phyloP scores from a whole-genome alignment of 345 rosid genomes.

The Litchi chinensis region DNA sequence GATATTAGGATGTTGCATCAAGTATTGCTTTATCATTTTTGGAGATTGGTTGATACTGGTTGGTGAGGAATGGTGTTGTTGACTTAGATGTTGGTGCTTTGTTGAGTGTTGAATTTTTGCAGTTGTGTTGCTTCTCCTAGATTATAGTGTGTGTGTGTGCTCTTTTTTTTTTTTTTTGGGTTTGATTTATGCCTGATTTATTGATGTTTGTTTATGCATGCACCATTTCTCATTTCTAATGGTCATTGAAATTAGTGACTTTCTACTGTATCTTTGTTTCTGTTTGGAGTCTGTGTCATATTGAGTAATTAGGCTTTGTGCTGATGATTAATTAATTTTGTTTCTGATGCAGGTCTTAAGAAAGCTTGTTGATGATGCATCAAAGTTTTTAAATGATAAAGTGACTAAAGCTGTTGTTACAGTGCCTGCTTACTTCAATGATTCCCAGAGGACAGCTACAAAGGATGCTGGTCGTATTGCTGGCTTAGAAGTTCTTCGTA shows the following conservation, averaged over 20 bases:
- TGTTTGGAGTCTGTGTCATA: background rate
- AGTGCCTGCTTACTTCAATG: constrained; percentile 85
- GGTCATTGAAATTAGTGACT: background rate
- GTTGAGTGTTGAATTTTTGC: background rate
- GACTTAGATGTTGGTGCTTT: background rate
- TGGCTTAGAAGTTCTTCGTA: constrained; percentile 83
- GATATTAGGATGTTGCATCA: background rate
- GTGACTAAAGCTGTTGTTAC: constrained; percentile 73
- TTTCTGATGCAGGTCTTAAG: constrained; percentile 71
- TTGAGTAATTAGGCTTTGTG: background rate
- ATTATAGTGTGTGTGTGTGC: background rate
- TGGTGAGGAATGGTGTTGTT: background rate
- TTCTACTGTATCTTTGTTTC: background rate
- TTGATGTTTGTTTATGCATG: background rate
- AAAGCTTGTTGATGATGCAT: constrained; percentile 97
- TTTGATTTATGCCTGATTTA: too few relatives aligned
- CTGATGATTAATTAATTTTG: background rate
- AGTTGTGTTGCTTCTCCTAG: background rate
- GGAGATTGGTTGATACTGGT: background rate
- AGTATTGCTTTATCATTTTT: background rate
- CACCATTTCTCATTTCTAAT: background rate
- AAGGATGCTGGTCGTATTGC: constrained; percentile 97
- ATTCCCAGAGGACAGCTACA: constrained; percentile 93
- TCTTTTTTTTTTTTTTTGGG: background rate
- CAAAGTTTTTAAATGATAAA: constrained; percentile 67